Evolutionary conservation across 2,329 filamentous ascomycete genomes (phyloP), one percentile per base, ranked within the genome.

Genomic region (Diaporthe velutina): DNA sequence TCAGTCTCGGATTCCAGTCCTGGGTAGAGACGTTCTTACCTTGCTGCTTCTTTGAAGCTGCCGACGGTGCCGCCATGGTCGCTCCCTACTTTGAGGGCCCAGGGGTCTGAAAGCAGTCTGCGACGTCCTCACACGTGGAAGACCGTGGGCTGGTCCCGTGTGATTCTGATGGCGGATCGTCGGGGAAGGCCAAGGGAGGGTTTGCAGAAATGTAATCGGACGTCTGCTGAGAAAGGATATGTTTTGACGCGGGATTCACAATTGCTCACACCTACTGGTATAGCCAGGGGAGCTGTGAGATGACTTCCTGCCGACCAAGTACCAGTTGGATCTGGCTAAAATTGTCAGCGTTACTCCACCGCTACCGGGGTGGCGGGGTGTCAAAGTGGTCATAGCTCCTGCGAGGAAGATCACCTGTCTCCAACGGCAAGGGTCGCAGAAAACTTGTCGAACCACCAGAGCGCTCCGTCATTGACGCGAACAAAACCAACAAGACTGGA

Each of bases 31-130:
- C 25, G 19, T 40, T 42, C 84, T 76, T 70, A 94, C 93, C 93
- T 88, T 95, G 92, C 86, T 95, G 93, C 87, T 93, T 93, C 85
- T 92, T 94, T 52, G 91, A 87, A 75, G 90, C 86, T 73, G 88
- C 81, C 79, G 88, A 85, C 89, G 83, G 84, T 30, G 87, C 83
- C 58, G 88, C 85, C 88, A 90, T 90, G 70, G n/a, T 77, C 76
- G 73, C 71, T 73, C 33, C 71, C 74, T 70, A 74, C 35, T 57
- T 72, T 54, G 67, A 38, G n/a, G 40, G 9, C 55, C 48, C 40
- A 45, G 48, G n/a, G 48, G 22, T 68, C 33, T 38, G 48, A 40
- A 40, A 30, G 48, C 33, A 54, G 30, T 30, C 48, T 42, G 64
- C n/a, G 30, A 28, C 17, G 22, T 30, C 13, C 15, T 54, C 33